These are phyloP conservation scores for Boletus pseudo-olivaceus DNA, from an alignment of 768 basidiomycete genomes.

Conservation along the genomic window DNA sequence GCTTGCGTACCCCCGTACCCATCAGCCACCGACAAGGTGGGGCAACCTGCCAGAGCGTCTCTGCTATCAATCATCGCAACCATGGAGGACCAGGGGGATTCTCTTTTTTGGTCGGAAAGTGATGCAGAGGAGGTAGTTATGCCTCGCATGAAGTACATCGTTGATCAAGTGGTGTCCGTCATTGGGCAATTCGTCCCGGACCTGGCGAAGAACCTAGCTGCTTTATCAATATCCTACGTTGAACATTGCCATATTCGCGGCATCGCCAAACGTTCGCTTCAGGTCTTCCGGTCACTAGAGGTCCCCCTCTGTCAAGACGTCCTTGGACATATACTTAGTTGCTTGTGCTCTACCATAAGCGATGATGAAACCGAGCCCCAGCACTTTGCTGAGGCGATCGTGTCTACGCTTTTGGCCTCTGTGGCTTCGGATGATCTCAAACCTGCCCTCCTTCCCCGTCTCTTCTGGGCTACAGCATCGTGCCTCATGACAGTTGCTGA, in stretches of 20 bases:
- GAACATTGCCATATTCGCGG: slow-evolving; percentile 84
- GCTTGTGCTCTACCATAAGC: slow-evolving; percentile 81
- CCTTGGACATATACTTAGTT: slow-evolving; percentile 74
- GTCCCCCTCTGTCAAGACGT: slow-evolving; percentile 67
- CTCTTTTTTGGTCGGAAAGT: slow-evolving; percentile 70
- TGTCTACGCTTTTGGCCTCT: slow-evolving; percentile 68
- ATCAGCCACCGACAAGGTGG: slow-evolving; percentile 58
- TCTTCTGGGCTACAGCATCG: slow-evolving; percentile 85
- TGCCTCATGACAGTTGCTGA: slow-evolving; percentile 82
- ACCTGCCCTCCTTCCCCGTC: slow-evolving; percentile 63
- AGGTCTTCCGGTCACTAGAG: slow-evolving; percentile 80
- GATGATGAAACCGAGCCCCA: slow-evolving; percentile 75
- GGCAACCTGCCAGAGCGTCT: slow-evolving; percentile 42
- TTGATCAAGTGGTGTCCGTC: slow-evolving; percentile 61
- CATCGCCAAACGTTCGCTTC: slow-evolving; percentile 84
- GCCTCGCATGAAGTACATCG: slow-evolving; percentile 66
- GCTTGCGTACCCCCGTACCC: slow-evolving; percentile 79
- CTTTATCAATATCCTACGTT: slow-evolving; percentile 77
- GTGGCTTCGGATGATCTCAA: slow-evolving; percentile 56
- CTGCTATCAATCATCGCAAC: slow-evolving; percentile 49
- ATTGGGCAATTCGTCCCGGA: slow-evolving; percentile 66
- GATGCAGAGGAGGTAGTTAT: slow-evolving; percentile 53
- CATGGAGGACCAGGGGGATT: slow-evolving; percentile 57
- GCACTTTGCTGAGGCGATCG: slow-evolving; percentile 77
- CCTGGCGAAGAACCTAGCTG: slow-evolving; percentile 76